phyloP scores from a whole-genome alignment of 1,284 basidiomycete species.

The Erythrobasidium hasegawianum region DNA sequence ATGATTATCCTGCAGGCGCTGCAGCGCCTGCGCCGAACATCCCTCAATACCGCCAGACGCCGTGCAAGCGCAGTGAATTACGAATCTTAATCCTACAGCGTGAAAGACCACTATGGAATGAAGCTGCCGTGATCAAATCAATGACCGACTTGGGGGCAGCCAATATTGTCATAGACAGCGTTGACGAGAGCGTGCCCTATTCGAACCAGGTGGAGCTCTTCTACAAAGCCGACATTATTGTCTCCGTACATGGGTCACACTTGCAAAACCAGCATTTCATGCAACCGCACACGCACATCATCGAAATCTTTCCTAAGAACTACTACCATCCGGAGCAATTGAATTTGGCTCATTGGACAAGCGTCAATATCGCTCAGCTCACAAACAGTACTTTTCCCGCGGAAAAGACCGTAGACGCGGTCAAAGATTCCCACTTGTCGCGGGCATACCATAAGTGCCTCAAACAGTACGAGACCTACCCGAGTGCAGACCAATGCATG shows the following conservation, averaged over 20 bases:
- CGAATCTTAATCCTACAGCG: not conserved
- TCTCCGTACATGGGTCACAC: conserved; percentile 12
- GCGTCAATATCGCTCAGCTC: not conserved
- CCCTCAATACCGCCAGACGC: not conserved
- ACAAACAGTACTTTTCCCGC: not conserved
- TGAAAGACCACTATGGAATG: conserved; percentile 15
- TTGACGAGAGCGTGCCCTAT: conserved; percentile 3
- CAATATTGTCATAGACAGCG: not conserved
- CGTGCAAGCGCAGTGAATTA: conserved; percentile 1
- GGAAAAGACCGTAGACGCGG: not conserved
- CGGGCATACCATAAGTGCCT: not conserved
- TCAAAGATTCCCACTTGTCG: not conserved
- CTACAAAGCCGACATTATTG: conserved; percentile 2
- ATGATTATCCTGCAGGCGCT: conserved; percentile 10
- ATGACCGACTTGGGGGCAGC: not conserved
- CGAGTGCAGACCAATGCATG: not conserved
- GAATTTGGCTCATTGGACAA: not conserved
- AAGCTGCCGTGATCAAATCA: not conserved
- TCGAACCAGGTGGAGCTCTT: conserved; percentile 5
- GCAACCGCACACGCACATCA: not conserved
- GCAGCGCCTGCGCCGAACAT: not conserved
- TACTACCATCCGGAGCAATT: conserved; percentile 4
- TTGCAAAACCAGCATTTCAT: conserved; percentile 15
- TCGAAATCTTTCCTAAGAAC: conserved; percentile 17
- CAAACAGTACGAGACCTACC: not conserved